phyloP scores from a whole-genome alignment of 2,329 filamentous ascomycete species.

The Aureobasidium sp. region DNA sequence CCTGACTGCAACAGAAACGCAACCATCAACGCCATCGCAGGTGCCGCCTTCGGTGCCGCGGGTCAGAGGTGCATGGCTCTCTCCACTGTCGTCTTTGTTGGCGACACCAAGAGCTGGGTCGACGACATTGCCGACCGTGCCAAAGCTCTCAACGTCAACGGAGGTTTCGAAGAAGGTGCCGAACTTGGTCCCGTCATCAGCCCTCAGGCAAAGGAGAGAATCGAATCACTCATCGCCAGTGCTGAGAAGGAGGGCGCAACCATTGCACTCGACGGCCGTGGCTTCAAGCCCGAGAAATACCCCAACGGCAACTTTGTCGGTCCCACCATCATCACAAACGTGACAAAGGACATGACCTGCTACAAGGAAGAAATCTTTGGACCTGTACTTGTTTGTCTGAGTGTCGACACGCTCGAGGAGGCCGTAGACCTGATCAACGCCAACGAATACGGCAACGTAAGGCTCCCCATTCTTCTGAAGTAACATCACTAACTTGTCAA shows the following conservation, averaged over 20 bases:
- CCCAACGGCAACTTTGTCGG: conserved; percentile 78
- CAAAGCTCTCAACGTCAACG: conserved; percentile 65
- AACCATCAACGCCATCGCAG: conserved; percentile 74
- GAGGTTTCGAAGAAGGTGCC: conserved; percentile 71
- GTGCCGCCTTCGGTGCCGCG: conserved; percentile 77
- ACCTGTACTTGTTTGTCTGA: conserved; percentile 74
- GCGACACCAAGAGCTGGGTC: conserved; percentile 78
- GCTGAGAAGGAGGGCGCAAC: conserved; percentile 76
- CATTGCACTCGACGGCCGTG: conserved; percentile 73
- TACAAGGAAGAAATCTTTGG: conserved; percentile 83
- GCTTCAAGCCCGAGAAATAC: conserved; percentile 68
- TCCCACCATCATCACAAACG: conserved; percentile 75
- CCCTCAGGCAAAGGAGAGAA: conserved; percentile 69
- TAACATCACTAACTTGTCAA: not conserved
- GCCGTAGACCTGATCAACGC: conserved; percentile 75
- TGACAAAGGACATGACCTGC: conserved; percentile 74
- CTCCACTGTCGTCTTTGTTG: conserved; percentile 74
- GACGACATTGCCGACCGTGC: conserved; percentile 70
- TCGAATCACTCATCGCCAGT: conserved; percentile 66
- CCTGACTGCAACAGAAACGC: conserved; percentile 89
- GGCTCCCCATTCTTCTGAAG: not conserved
- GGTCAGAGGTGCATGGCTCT: conserved; percentile 84
- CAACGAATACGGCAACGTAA: conserved; percentile 73
- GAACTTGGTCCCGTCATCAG: conserved; percentile 79
- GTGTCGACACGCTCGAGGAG: conserved; percentile 69